phyloP scores from a whole-genome alignment of 1,139 yeast genomes.

The Yamadazyma spencermartinsiae region DNA sequence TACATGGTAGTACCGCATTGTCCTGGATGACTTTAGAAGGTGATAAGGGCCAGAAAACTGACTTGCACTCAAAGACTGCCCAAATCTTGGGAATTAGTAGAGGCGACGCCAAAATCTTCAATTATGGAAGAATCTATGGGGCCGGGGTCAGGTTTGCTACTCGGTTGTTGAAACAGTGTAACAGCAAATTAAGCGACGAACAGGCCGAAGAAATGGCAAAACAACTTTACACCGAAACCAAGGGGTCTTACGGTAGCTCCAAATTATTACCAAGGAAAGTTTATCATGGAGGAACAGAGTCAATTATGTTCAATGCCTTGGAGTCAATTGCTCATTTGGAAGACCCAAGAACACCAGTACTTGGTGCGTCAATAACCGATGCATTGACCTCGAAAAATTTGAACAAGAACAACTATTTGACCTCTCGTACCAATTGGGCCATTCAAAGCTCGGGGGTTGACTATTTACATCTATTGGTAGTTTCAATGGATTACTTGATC shows the following conservation, averaged over 20 bases:
- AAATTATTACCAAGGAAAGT: conserved; percentile 31
- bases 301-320: conserved; percentile 83
- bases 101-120: conserved; percentile 91
- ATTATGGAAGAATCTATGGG: conserved; percentile 96
- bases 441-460: conserved; percentile 98
- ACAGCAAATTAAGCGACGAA: conserved; percentile 63
- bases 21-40: conserved; percentile 99
- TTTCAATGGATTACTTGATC: conserved; percentile 84
- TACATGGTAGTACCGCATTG: conserved; percentile 94
- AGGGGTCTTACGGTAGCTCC: conserved; percentile 53
- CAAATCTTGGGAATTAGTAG: conserved; percentile 84
- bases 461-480: conserved; percentile 79
- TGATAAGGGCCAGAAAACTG: conserved; percentile 85
- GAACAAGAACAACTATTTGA: conserved; percentile 65
- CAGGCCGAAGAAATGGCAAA: conserved; percentile 72
- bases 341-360: conserved; percentile 85
- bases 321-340: conserved; percentile 85
- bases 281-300: conserved; percentile 95
- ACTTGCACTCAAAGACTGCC: conserved; percentile 93
- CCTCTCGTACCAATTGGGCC: conserved; percentile 96
- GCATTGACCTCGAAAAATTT: conserved; percentile 73
- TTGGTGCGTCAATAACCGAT: conserved; percentile 91
- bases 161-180: conserved; percentile 76
- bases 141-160: conserved; percentile 94
- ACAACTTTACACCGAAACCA: conserved; percentile 74